phyloP scores from a whole-genome alignment of 2,329 filamentous ascomycete species.

The Neodidymelliopsis sp. region DNA sequence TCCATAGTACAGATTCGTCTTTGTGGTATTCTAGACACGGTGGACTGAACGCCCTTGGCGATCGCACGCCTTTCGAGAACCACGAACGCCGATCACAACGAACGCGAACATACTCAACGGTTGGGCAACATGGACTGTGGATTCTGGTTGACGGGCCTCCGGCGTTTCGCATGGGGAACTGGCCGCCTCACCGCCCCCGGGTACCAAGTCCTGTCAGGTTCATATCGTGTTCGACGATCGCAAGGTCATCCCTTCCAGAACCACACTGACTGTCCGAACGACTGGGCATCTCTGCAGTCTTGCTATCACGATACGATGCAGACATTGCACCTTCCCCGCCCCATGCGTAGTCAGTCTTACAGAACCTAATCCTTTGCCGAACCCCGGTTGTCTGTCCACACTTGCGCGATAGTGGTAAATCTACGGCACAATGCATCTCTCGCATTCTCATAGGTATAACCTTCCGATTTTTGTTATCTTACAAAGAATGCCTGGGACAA shows the following conservation, averaged over 20 bases:
- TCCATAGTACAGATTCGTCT: conserved; percentile 2
- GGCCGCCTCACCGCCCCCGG: conserved; percentile 9
- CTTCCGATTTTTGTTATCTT: too few relatives aligned
- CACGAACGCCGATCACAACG: conserved; percentile 25
- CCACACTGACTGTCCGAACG: conserved; percentile 2
- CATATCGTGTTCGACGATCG: conserved; percentile 23
- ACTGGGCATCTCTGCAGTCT: conserved; percentile 29
- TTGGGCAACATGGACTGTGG: conserved; percentile 3
- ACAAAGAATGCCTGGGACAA: too few relatives aligned
- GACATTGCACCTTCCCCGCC: conserved; percentile 7
- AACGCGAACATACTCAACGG: conserved; percentile 10
- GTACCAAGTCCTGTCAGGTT: conserved; percentile 16
- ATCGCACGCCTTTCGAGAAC: conserved; percentile 4
- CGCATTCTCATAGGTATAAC: too few relatives aligned
- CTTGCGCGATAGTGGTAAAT: neutral
- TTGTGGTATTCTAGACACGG: conserved; percentile 4
- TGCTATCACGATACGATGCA: conserved; percentile 7
- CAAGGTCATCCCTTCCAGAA: conserved; percentile 28
- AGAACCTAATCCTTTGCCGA: neutral
- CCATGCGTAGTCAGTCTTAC: neutral
- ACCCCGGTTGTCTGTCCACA: neutral
- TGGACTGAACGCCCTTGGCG: conserved; percentile 21
- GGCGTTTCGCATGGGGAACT: conserved; percentile 9
- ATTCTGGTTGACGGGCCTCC: conserved; percentile 8
- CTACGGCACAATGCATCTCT: neutral